Evolutionary conservation across 805 yeast genomes (phyloP).

Genomic region (Lachancea quebecensis): DNA sequence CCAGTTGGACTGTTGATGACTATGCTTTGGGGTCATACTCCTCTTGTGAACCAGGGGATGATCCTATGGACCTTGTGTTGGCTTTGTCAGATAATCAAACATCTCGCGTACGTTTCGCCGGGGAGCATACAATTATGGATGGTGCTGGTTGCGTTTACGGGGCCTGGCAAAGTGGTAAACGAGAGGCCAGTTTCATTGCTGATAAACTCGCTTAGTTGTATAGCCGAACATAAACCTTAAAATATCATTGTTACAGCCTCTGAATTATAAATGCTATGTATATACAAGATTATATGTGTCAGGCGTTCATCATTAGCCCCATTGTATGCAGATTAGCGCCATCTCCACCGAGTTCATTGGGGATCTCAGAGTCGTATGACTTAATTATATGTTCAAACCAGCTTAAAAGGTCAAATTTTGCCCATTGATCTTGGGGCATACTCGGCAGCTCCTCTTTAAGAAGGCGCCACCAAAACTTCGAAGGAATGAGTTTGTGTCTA

Average conservation of each 20-base stretch:
- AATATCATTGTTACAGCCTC: no score
- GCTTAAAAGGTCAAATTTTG: conserved; percentile 17
- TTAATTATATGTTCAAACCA: conserved; percentile 26
- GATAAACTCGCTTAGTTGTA: conserved; percentile 5
- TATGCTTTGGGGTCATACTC: conserved; percentile 77
- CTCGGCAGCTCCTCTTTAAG: conserved; percentile 22
- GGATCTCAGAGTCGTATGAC: conserved; percentile 15
- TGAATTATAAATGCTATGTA: background rate
- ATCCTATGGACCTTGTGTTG: conserved; percentile 54
- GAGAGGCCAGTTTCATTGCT: conserved; percentile 43
- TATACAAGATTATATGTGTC: background rate
- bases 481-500: conserved; percentile 26
- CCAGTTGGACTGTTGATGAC: conserved; percentile 78
- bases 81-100: conserved; percentile 57
- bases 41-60: conserved; percentile 62
- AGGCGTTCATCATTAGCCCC: conserved; percentile 3
- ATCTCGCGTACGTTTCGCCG: conserved; percentile 66
- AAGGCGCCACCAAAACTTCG: conserved; percentile 32
- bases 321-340: background rate
- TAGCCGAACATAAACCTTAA: no score
- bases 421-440: conserved; percentile 18
- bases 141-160: conserved; percentile 94
- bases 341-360: conserved; percentile 7
- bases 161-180: conserved; percentile 69
- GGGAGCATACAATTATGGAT: conserved; percentile 80